These are phyloP conservation scores for Melaleuca alternifolia DNA, from an alignment of 345 rosid species.

Conservation along the genomic window DNA sequence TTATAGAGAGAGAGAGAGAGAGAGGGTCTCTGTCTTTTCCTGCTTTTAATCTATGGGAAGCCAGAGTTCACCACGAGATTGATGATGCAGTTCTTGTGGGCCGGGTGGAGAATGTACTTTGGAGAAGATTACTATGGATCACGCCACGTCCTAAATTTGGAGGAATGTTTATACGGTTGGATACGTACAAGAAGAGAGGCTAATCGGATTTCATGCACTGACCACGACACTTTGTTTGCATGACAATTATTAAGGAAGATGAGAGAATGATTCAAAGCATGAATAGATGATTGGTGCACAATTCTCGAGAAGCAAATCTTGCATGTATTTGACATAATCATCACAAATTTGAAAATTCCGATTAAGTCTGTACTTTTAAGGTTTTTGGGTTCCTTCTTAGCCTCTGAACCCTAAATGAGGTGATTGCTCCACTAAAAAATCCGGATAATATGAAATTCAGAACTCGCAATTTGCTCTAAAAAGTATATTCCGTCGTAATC, in stretches of 20 bases:
- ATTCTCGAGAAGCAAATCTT: accelerated
- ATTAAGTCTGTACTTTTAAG: background rate
- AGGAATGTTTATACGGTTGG: background rate
- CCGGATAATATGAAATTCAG: background rate
- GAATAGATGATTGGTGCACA: background rate
- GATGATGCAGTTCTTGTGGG: background rate
- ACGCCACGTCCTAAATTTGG: background rate
- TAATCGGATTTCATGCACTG: background rate
- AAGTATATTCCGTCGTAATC: background rate
- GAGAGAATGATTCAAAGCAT: background rate
- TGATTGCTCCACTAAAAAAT: background rate
- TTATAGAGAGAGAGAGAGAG: background rate
- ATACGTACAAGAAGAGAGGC: background rate
- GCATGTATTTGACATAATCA: no score
- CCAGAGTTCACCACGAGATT: background rate
- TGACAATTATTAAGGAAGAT: background rate
- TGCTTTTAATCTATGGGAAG: background rate
- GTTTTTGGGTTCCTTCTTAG: background rate
- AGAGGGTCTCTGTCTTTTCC: background rate
- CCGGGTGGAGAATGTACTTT: background rate
- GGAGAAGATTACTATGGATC: background rate
- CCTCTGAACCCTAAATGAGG: background rate
- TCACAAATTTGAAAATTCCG: background rate
- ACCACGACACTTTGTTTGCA: background rate
- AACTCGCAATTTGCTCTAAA: background rate